Base-by-base conservation (phyloP, 805 yeast species). In the Teunomyces lycoperdinae region DNA sequence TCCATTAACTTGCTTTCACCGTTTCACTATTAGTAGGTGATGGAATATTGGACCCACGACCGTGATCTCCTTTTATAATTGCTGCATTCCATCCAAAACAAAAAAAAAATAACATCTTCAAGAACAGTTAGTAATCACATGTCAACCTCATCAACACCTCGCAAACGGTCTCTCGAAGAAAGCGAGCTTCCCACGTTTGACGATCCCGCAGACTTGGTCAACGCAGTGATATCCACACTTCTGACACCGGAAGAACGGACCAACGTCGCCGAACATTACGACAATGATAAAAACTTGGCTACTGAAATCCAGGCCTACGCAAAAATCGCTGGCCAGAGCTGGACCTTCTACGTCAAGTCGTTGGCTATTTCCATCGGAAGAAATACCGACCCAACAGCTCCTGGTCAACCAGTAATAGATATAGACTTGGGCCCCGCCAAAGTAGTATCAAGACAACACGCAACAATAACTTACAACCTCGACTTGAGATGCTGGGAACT, bases 301-400 rank as follows among this genome's bases (percentile, higher is more conserved):
- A 76, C 80, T 44, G 96, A 91, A 63, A 91, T 94, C n/a, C 96
- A 91, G 69, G 99, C 99, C 0, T 94, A 92, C 66, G 99, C 97
- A 31, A 94, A 94, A 66, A 85, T 94, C 42, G 91, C 97, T 0
- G 99, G 99, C 39, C 71, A 78, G 31, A 83, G 82, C 60, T 94
- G 99, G 99, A 92, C 99, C 1, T 94, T 78, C 63, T 94, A 90
- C 61, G 97, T 94, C 38, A 89, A 91, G 62, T 74, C 83, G 13
- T 72, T 92, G 44, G 78, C 78, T 27, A 79, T 92, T 4, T 71
- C 85, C 1, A 87, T 94, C 49, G 99, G 99, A n/a, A 78, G 99
- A 58, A 85, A 85, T 58, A 87, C 96, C 2, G 76, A 74, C 34
- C 29, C 41, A 44, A 63, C 64, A 36, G 29, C 50, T 14, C 34